Evolutionary conservation across 129 eudicot genomes (phyloP), one percentile per base, ranked within the genome.

Genomic region (Ambrosia trifida): DNA sequence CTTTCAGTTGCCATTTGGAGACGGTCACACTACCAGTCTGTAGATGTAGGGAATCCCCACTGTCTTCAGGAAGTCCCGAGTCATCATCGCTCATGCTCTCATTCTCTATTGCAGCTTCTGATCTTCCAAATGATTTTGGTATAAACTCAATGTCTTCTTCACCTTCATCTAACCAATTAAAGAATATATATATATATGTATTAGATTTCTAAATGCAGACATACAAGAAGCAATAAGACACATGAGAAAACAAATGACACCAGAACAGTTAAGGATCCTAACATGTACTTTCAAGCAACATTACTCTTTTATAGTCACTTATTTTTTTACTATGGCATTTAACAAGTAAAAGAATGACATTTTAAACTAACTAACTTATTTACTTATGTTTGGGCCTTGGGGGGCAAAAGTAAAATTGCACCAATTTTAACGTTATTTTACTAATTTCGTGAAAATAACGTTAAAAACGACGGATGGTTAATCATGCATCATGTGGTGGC

Each of bases 1-100:
- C 84, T 78, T 90, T 95, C 73, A 82, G 79, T 63, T 86, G 88
- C 98, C 98, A 94, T 74, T 82, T 87, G 60, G 96, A 94, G 66
- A 85, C 84, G 30, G 79, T 87, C 61, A 56, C 68, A 30, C 73
- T 70, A 56, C 78, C 28, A 40, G 44, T 54, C 38, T 57, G 63
- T 52, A 36, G 84, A 45, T 40, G 53, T 59, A 78, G 44, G 59
- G 76, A 84, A 52, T 76, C 87, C 58, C 74, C 62, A 12, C 69
- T 80, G 40, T 83, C 89, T 46, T 82, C 79, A 16, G 80, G 77
- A 71, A 59, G 75, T 49, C 79, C 79, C 18, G 76, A 61, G 18
- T 84, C 95, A 75, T 86, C 93, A 47, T 86, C 93, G 49, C 91
- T 83, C 58, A 57, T 76, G 80, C 84, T 85, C 79, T 81, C 96